Base-by-base conservation (phyloP, 345 rosid species). In the Ceriops tagal region DNA sequence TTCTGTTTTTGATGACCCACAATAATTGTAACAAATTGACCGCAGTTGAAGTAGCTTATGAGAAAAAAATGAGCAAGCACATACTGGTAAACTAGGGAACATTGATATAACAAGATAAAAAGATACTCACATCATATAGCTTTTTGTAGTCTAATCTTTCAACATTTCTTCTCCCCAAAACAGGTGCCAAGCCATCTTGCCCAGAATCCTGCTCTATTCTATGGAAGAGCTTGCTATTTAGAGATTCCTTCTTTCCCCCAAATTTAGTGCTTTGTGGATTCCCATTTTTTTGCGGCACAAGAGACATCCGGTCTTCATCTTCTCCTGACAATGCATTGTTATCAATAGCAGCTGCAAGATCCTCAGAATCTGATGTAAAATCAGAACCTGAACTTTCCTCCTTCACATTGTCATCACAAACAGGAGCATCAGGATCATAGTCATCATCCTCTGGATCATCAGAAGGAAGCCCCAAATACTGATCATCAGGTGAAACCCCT, bases 391-490 rank as follows among this genome's bases (percentile, higher is more conserved):
- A 89, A 83, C 82, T 83, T 68, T 81, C 92, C 53, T 74, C 75
- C 69, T 66, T 75, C 67, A 74, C 61, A 39, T 78, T 79, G 39
- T 83, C 81, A 56, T 87, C 86, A 53, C 13, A 70, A 73, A 65
- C 77, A 66, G 72, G 85, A 58, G 82, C 87, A 79, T 80, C 80
- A 73, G 97, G 96, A 74, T 90, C 79, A 82, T 47, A 89, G 67
- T 89, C 88, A 65, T 86, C 93, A 81, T 95, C 99, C 75, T 86
- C 97, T 3, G 99, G 90, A 80, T 90, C 98, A 71, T 95, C 99
- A 66, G 96, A 88, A 61, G 96, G 85, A 81, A 85, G 88, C 71
- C 82, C 83, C 72, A 75, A 37, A 46, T 70, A 75, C 26, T 74
- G 82, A 16, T 72, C 71, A 67, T 75, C 78, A 49, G 76, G 72